Conservation (phyloP, 331 rosid genomes). For the Malus hybrid region DNA sequence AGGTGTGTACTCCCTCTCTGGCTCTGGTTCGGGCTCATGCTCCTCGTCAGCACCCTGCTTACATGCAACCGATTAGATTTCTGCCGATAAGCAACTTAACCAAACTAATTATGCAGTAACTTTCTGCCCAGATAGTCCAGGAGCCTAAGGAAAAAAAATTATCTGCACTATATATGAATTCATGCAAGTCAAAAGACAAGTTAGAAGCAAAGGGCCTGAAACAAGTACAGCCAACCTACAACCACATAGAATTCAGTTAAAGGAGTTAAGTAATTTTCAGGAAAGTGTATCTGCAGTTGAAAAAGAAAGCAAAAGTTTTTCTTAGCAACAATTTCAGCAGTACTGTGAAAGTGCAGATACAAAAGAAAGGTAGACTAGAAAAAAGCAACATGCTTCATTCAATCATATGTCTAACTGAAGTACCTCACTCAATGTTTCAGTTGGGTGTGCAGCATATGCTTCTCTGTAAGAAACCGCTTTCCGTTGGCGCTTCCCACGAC, state of each 20-base stretch:
- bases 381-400: slow-evolving; percentile 9
- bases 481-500: slow-evolving; percentile 95
- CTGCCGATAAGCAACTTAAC: neutral
- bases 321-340: neutral
- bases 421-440: slow-evolving; percentile 80
- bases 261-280: too few species aligned
- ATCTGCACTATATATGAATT: too few species aligned
- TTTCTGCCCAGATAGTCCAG: neutral
- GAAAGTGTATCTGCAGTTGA: neutral
- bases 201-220: too few species aligned
- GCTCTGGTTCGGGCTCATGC: slow-evolving; percentile 79
- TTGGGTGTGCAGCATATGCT: slow-evolving; percentile 81
- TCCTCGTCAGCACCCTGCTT: slow-evolving; percentile 84
- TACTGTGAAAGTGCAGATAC: slow-evolving; percentile 5
- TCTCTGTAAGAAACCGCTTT: slow-evolving; percentile 97
- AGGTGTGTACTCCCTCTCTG: slow-evolving; percentile 88
- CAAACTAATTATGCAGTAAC: neutral
- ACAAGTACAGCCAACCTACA: too few species aligned
- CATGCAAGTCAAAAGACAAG: too few species aligned
- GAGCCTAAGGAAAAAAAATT: too few species aligned
- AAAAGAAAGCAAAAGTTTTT: neutral
- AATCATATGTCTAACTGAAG: slow-evolving; percentile 14
- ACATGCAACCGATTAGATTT: slow-evolving; percentile 17
- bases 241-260: too few species aligned
- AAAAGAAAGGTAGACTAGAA: neutral